Evolutionary conservation across 371 early-diverging fungal genomes (phyloP), one percentile per base, ranked within the genome.

Genomic region (Apophysomyces variabilis): DNA sequence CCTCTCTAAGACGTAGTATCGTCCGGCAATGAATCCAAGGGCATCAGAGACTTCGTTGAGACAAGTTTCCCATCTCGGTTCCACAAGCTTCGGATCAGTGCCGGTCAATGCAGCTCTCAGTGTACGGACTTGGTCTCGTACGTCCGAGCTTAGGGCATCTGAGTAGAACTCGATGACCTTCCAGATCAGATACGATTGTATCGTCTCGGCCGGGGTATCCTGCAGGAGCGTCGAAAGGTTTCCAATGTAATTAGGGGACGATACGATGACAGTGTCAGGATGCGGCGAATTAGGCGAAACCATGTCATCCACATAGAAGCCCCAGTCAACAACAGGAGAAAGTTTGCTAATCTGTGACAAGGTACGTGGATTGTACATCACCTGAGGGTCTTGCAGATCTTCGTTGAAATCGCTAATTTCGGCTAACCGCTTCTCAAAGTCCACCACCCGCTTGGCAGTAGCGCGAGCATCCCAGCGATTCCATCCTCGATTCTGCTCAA

Each of bases 21-120:
- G 74, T 4, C 87, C 87, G 0, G 82, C 80, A 57, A 87, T 67
- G 45, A 78, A 76, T 6, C 87, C 86, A 35, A 86, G 26, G 8
- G 69, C 66, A 0, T 57, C 18, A 57, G 84, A 78, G 13, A 81
- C 71, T 21, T 70, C 56, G 5, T 64, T 67, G 18, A 88, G 67
- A 66, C 88, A 88, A 7, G 73, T 76, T 39, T 88, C 79, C 79
- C 79, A 81, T 2, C 87, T 77, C 45, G 85, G 85, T 7, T 85
- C 79, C 0, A 66, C 58, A 1, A 73, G 66, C 35, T 69, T 74
- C 14, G 82, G 75, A 38, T 79, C 70, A 1, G 80, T 67, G 37
- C 88, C 85, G 13, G 66, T 65, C 36, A 87, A 38, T 3, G 64
- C 67, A 5, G 79, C 66, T 5, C 66, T 65, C 6, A 85, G 46